A percentile compares a stretch with the other conserved stretches of the same genome.
Evolutionary conservation across 768 basidiomycete species (phyloP).

Genomic region (Cystofilobasidium ferigula): DNA sequence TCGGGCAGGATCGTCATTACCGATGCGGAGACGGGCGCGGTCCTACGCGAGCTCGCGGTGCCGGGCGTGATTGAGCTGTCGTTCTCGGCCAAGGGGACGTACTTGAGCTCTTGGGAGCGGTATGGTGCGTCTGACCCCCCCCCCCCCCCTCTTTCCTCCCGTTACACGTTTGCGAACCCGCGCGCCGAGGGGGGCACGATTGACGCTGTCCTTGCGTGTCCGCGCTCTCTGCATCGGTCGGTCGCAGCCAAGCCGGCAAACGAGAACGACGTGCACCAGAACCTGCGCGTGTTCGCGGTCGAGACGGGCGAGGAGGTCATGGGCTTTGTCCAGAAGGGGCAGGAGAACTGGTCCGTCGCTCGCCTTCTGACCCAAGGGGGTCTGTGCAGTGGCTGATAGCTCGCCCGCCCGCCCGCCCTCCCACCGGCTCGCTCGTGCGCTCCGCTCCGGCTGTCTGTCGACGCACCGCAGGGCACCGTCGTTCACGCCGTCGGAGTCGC

Average conservation of each 20-base stretch:
- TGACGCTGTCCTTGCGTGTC: too few relatives aligned
- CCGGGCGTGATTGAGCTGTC: slow-evolving; percentile 69
- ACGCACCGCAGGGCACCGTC: slow-evolving; percentile 34
- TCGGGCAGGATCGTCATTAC: slow-evolving; percentile 36
- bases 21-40: slow-evolving; percentile 28
- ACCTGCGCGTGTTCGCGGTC: slow-evolving; percentile 78
- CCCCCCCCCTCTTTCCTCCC: background rate
- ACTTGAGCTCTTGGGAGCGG: slow-evolving; percentile 91
- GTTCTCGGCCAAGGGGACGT: slow-evolving; percentile 89
- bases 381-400: too few relatives aligned
- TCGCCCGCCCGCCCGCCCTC: too few relatives aligned
- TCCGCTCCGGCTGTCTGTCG: background rate
- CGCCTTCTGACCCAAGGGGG: too few relatives aligned
- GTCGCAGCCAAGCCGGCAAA: slow-evolving; percentile 69
- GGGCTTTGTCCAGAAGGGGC: slow-evolving; percentile 78
- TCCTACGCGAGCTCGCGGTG: slow-evolving; percentile 62
- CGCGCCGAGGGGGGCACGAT: too few relatives aligned
- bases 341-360: slow-evolving; percentile 59
- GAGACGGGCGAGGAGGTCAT: slow-evolving; percentile 72
- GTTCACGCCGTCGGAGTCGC: slow-evolving; percentile 35
- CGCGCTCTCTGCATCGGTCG: background rate
- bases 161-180: background rate
- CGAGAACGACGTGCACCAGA: slow-evolving; percentile 72
- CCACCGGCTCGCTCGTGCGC: too few relatives aligned
- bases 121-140: slow-evolving; percentile 46